Conservation (phyloP, 2,329 filamentous ascomycete species). For the Trichoderma pleuroti region DNA sequence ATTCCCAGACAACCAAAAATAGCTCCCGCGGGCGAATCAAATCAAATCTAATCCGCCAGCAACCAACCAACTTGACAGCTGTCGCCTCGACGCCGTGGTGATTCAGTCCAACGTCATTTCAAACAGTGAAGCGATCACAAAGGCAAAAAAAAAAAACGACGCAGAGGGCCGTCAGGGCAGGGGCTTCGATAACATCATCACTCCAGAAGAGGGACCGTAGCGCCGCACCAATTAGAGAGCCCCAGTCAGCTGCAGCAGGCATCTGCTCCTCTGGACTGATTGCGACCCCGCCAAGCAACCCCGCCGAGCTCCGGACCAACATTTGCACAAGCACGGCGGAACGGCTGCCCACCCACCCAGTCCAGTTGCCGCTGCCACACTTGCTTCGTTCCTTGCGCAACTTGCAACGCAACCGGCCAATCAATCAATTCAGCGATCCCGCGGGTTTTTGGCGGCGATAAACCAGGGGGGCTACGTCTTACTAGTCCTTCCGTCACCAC, state of each 20-base stretch:
- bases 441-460: background rate
- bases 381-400: background rate
- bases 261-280: background rate
- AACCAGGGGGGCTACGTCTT: background rate
- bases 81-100: background rate
- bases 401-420: background rate
- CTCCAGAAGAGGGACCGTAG: background rate
- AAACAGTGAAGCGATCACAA: background rate
- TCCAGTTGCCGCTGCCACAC: background rate
- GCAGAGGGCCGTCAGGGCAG: slow-evolving; percentile 4
- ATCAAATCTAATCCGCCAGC: background rate
- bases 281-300: slow-evolving; percentile 10
- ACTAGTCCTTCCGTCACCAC: background rate
- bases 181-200: slow-evolving; percentile 14
- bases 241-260: background rate
- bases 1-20: background rate
- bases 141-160: slow-evolving; percentile 7
- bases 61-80: background rate
- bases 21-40: background rate
- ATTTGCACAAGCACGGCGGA: background rate
- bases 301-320: slow-evolving; percentile 14
- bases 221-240: slow-evolving; percentile 7
- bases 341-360: background rate
- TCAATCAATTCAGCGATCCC: background rate
- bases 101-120: slow-evolving; percentile 16